Percentiles rank a stretch among this genome's conserved stretches.
Evolutionary conservation across 306 rosid species (phyloP).

Genomic region (Medicago lupulina): DNA sequence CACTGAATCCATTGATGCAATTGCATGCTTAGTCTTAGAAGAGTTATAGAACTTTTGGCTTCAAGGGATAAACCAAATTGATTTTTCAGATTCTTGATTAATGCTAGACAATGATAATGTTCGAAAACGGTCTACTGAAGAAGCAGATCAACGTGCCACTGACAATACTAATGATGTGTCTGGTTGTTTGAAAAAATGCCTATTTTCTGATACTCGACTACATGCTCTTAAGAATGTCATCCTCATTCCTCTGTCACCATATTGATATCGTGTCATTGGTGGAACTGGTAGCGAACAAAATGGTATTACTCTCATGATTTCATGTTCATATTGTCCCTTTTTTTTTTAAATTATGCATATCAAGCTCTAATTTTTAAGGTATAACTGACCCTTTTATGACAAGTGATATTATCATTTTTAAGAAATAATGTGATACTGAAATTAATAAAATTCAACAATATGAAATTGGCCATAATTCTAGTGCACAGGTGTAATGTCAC

Average conservation of each 20-base stretch:
- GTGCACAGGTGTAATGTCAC: not conserved
- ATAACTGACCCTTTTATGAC: not conserved
- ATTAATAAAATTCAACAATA: constrained; percentile 11
- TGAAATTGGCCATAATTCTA: constrained; percentile 24
- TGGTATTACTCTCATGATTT: constrained; percentile 59
- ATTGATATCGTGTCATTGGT: constrained; percentile 71
- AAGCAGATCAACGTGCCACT: constrained; percentile 35
- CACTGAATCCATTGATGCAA: constrained; percentile 59
- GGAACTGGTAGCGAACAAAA: constrained; percentile 74
- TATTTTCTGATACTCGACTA: constrained; percentile 46
- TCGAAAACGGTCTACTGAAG: constrained; percentile 31
- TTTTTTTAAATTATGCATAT: constrained; percentile 24
- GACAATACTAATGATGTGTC: constrained; percentile 45
- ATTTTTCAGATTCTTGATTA: constrained; percentile 41
- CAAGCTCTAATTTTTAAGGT: constrained; percentile 22
- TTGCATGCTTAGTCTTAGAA: constrained; percentile 60
- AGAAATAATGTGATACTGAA: not conserved
- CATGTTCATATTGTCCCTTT: constrained; percentile 20
- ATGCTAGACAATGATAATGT: constrained; percentile 37
- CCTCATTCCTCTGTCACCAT: constrained; percentile 54
- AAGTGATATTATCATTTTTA: constrained; percentile 1
- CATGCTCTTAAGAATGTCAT: constrained; percentile 22
- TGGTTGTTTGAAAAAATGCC: constrained; percentile 49
- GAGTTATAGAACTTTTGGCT: constrained; percentile 46
- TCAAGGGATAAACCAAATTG: constrained; percentile 39